Evolutionary conservation across 129 eudicot genomes (phyloP).

Genomic region (Tagetes patula): DNA sequence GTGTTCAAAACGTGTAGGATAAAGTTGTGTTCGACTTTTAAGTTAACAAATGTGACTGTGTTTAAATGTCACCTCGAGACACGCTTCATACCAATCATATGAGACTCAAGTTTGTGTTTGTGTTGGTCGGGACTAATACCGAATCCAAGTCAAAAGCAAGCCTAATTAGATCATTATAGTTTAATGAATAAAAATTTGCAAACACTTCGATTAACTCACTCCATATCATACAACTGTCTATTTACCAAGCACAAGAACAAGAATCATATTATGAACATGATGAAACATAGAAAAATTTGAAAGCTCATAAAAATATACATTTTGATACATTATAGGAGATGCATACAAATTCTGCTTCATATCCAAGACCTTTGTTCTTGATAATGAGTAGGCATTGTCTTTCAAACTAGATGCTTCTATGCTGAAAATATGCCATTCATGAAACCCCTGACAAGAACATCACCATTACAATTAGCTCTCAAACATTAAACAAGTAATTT

Average conservation of each 20-base stretch:
- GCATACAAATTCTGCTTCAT: neutral
- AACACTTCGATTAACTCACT: too few relatives aligned
- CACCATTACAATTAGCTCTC: constrained; percentile 17
- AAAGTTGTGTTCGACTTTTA: too few relatives aligned
- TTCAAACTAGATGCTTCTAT: constrained; percentile 22
- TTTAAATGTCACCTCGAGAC: too few relatives aligned
- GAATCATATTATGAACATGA: constrained; percentile 13
- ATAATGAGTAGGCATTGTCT: constrained; percentile 3
- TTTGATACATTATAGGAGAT: constrained; percentile 16
- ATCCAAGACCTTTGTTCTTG: neutral
- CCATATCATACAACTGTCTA: neutral
- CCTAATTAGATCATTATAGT: neutral
- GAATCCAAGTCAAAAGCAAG: too few relatives aligned
- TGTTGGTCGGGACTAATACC: too few relatives aligned
- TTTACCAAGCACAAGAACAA: constrained; percentile 2
- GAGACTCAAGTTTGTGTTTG: too few relatives aligned
- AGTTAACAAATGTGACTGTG: too few relatives aligned
- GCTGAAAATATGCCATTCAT: constrained; percentile 47
- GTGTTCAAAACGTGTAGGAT: too few relatives aligned
- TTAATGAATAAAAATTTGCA: neutral
- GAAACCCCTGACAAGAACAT: constrained; percentile 57
- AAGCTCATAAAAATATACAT: constrained; percentile 31
- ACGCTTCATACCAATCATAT: too few relatives aligned
- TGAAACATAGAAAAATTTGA: constrained; percentile 20
- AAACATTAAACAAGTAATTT: neutral